Base-by-base conservation (phyloP, 495 filamentous ascomycete species). In the Parachaetomium inaequale region DNA sequence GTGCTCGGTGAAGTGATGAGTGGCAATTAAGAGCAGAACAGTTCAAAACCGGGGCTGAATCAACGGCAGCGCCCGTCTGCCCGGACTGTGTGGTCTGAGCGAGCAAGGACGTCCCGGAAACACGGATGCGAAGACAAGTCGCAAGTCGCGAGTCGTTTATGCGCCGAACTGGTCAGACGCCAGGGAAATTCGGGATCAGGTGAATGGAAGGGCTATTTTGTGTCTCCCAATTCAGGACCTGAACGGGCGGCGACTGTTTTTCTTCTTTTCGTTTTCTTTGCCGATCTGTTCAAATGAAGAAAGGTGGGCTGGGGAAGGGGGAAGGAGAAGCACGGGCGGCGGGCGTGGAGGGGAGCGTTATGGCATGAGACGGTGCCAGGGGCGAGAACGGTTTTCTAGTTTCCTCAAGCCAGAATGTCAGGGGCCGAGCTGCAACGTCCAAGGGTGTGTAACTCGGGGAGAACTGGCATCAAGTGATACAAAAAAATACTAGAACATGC, bases 21-120 rank as follows among this genome's bases (percentile, higher is more conserved):
- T 58, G 55, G 26, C 56, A 49, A 49, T 17, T 23, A 11, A 7
- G 43, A 49, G 45, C 19, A 34, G n/a, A 15, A 29, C 25, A 42
- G 25, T 23, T 32, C 38, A 12, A 21, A 42, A 29, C 15, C 54
- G 14, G 54, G 25, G 28, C 38, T 47, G 55, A 36, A 38, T 51
- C 14, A 51, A 31, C 55, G 54, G 54, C 38, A 56, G 25, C 12
- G 34, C 52, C 34, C 17, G 19, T 14, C 15, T 31, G 17, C 2
- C 4, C 17, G 4, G 38, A 21, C 7, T n/a, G 36, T 2, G 46
- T 42, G 58, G 34, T 43, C 47, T 52, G 58, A 58, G 43, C 45
- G 56, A 58, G 56, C 58, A 60, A 42, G 46, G 36, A 36, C 34
- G 58, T 32, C 46, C 45, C 23, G 31, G 43, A 32, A 50, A 49